Evolutionary conservation across 2,329 filamentous ascomycete species (phyloP), one percentile per base, ranked within the genome.

Genomic region (Annulohypoxylon truncatum): DNA sequence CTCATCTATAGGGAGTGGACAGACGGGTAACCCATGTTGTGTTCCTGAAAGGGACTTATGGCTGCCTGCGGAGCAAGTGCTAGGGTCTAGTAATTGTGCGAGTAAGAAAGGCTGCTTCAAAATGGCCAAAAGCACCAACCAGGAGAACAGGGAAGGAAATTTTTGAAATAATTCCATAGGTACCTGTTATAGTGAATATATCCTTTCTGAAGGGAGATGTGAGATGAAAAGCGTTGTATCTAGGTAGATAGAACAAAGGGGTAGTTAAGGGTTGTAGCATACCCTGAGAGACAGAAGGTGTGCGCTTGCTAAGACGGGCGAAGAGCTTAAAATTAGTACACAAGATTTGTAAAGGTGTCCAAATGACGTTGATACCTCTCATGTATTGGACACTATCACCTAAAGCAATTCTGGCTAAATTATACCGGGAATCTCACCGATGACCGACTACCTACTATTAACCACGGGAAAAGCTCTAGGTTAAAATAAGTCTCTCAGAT

Each of bases 1-100:
- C 35, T 67, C 67, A 13, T 69, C 64, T 57, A 67, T n/a, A 0
- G 67, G 64, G 0, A 61, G 47, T 4, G 67, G 64, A n/a, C 67
- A 69, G 6, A 33, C 57, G 12, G 54, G 22, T 28, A 40, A 42
- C 15, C 12, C 42, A 1, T 46, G 5, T 20, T 15, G 20, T 8
- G 13, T 22, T 10, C 44, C 47, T 22, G 50, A n/a, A 9, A 51
- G 9, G 9, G 54, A 57, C 18, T 20, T 13, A 26, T 52, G 31
- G 4, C 18, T 20, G 5, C 44, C 31, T 9, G 29, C 48, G 1
- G 61, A 54, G 29, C 67, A 69, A 2, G 29, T 51, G 4, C n/a
- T 57, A 6, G 58, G 47, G 10, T 63, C 40, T 3, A 56, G 38
- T 26, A 42, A 3, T 9, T 64, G 33, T 6, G 57, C 51, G 40